phyloP scores from a whole-genome alignment of 176 grass and related monocot genomes.

The Phoenix dactylifera region DNA sequence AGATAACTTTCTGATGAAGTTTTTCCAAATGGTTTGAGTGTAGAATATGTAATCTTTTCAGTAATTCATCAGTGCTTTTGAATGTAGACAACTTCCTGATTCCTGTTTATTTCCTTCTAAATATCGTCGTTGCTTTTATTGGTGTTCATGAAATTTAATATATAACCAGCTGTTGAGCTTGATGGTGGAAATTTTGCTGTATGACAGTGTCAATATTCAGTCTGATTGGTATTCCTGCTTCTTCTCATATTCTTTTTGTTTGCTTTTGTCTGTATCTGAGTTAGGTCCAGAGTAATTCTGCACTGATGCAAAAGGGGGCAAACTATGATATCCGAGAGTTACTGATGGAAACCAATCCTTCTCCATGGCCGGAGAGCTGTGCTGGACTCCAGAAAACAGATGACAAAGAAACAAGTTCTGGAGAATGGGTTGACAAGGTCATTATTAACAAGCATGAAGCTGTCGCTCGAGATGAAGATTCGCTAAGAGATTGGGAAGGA shows the following conservation, averaged over 20 bases:
- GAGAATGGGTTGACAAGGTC: slow-evolving; percentile 34
- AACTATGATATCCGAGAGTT: slow-evolving; percentile 39
- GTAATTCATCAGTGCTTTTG: too few relatives aligned
- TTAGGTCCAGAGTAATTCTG: slow-evolving; percentile 31
- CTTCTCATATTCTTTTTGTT: not conserved
- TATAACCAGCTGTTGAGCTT: too few relatives aligned
- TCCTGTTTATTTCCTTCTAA: too few relatives aligned
- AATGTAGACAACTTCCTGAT: too few relatives aligned
- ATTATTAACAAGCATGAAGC: slow-evolving; percentile 25
- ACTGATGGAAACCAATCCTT: slow-evolving; percentile 27
- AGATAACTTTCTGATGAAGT: too few relatives aligned
- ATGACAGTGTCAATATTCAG: too few relatives aligned
- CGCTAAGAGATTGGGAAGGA: slow-evolving; percentile 24
- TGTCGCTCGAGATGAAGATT: slow-evolving; percentile 28
- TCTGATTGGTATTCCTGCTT: too few relatives aligned
- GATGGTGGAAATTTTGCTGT: too few relatives aligned
- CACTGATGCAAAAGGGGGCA: slow-evolving; percentile 28
- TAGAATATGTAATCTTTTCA: too few relatives aligned
- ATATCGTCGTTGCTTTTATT: too few relatives aligned
- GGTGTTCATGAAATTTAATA: too few relatives aligned
- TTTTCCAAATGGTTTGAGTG: too few relatives aligned
- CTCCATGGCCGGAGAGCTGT: slow-evolving; percentile 18
- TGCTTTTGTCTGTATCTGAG: slow-evolving; percentile 21
- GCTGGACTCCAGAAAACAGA: slow-evolving; percentile 21
- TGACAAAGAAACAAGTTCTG: slow-evolving; percentile 6